phyloP scores from a whole-genome alignment of 2,329 filamentous ascomycete genomes.

The Hypomyces rosellus region DNA sequence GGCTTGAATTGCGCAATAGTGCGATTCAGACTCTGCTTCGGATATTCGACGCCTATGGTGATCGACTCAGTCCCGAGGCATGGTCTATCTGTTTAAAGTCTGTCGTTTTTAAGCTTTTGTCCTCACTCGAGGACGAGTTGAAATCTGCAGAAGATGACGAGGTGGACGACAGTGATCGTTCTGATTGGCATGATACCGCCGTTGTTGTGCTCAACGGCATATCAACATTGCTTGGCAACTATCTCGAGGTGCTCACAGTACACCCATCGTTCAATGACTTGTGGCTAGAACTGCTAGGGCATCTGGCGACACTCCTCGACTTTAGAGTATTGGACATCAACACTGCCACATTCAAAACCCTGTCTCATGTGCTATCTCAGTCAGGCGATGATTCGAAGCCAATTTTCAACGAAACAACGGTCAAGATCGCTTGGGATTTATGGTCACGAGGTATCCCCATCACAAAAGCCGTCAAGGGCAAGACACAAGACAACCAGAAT shows the following conservation, averaged over 20 bases:
- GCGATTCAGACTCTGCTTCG: slow-evolving; percentile 85
- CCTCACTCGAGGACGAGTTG: slow-evolving; percentile 58
- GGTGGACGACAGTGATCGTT: slow-evolving; percentile 36
- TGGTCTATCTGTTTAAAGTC: slow-evolving; percentile 80
- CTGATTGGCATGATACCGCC: slow-evolving; percentile 68
- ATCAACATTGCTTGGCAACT: slow-evolving; percentile 66
- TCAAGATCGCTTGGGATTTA: slow-evolving; percentile 60
- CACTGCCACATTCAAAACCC: slow-evolving; percentile 62
- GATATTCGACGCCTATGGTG: slow-evolving; percentile 87
- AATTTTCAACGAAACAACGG: slow-evolving; percentile 43
- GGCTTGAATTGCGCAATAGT: slow-evolving; percentile 74
- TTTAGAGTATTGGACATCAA: slow-evolving; percentile 63
- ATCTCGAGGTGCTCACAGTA: slow-evolving; percentile 64
- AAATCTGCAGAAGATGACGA: slow-evolving; percentile 31
- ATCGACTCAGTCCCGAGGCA: slow-evolving; percentile 67
- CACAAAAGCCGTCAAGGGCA: slow-evolving; percentile 27
- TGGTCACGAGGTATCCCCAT: slow-evolving; percentile 63
- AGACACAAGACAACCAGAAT: slow-evolving; percentile 63
- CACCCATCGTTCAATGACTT: slow-evolving; percentile 62
- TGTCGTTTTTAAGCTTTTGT: slow-evolving; percentile 72
- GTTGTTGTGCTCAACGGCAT: slow-evolving; percentile 68
- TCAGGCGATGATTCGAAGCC: slow-evolving; percentile 37
- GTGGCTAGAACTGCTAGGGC: slow-evolving; percentile 67
- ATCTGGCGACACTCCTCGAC: slow-evolving; percentile 59
- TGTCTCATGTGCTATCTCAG: slow-evolving; percentile 56